Conservation (phyloP, 2,329 filamentous ascomycete genomes). For the Myriangium duriaei region DNA sequence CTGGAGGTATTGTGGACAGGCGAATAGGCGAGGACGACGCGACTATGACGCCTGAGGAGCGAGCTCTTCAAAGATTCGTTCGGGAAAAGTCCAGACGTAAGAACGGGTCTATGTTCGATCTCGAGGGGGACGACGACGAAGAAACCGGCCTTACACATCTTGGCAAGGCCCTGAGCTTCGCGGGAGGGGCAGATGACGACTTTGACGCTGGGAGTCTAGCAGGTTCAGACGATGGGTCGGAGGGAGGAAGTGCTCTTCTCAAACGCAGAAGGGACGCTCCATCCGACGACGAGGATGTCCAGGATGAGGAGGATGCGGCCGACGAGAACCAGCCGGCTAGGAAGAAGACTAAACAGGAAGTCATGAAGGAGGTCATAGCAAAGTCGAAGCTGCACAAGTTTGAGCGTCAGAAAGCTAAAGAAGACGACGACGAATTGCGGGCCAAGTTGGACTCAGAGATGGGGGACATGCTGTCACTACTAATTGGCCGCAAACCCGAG, state of each 20-base stretch:
- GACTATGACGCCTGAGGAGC: constrained; percentile 84
- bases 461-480: constrained; percentile 58
- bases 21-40: constrained; percentile 94
- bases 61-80: constrained; percentile 81
- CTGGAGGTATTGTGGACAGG: constrained; percentile 82
- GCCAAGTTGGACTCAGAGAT: constrained; percentile 77
- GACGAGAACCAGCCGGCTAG: constrained; percentile 53
- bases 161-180: constrained; percentile 54
- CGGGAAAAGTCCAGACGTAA: constrained; percentile 69
- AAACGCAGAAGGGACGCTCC: constrained; percentile 27
- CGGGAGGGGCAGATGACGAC: constrained; percentile 48
- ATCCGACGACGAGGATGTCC: constrained; percentile 37
- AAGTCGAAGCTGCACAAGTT: constrained; percentile 96
- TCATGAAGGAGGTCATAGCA: constrained; percentile 95
- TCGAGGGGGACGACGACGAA: constrained; percentile 66
- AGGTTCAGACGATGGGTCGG: constrained; percentile 24
- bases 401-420: constrained; percentile 82
- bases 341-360: constrained; percentile 91
- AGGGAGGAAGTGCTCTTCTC: constrained; percentile 24
- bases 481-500: constrained; percentile 45
- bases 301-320: constrained; percentile 31
- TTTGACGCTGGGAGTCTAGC: constrained; percentile 35
- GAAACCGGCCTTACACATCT: constrained; percentile 59
- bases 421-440: constrained; percentile 81
- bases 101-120: constrained; percentile 76